phyloP scores from a whole-genome alignment of 2,329 filamentous ascomycete species.

The Capronia epimyces region DNA sequence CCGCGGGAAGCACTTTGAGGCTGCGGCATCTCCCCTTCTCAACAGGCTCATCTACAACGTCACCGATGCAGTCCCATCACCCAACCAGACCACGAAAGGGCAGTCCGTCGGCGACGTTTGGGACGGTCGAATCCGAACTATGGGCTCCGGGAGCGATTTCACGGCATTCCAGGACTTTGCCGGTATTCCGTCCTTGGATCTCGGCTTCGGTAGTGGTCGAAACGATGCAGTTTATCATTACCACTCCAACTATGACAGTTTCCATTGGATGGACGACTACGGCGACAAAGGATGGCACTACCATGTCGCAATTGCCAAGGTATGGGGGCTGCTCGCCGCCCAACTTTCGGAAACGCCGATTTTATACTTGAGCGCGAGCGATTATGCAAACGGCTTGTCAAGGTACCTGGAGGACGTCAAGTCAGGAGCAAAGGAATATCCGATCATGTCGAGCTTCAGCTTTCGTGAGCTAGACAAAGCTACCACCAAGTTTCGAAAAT shows the following conservation, averaged over 20 bases:
- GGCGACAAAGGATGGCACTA: slow-evolving; percentile 62
- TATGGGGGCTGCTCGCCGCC: slow-evolving; percentile 58
- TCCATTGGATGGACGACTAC: slow-evolving; percentile 74
- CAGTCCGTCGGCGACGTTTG: slow-evolving; percentile 67
- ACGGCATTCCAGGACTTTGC: slow-evolving; percentile 70
- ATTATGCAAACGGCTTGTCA: slow-evolving; percentile 56
- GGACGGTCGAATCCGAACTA: slow-evolving; percentile 57
- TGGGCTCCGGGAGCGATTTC: slow-evolving; percentile 69
- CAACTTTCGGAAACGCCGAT: slow-evolving; percentile 58
- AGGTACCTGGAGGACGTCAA: slow-evolving; percentile 38
- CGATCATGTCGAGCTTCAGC: slow-evolving; percentile 17
- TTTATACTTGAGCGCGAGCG: slow-evolving; percentile 58
- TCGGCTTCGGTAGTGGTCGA: slow-evolving; percentile 50
- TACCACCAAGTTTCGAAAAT: slow-evolving; percentile 46
- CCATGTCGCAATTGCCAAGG: slow-evolving; percentile 59
- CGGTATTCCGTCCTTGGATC: slow-evolving; percentile 60
- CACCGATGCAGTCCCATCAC: slow-evolving; percentile 51
- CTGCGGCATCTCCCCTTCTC: slow-evolving; percentile 67
- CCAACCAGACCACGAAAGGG: slow-evolving; percentile 66
- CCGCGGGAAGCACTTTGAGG: slow-evolving; percentile 57
- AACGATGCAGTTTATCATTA: slow-evolving; percentile 62
- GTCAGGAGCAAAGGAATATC: slow-evolving; percentile 19
- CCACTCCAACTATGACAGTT: slow-evolving; percentile 78
- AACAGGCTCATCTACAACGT: slow-evolving; percentile 59
- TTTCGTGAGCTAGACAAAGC: slow-evolving; percentile 43